Evolutionary conservation across 108 stramenopile species (phyloP), one percentile per base, ranked within the genome.

Genomic region (Pseudonitzschia pungens): DNA sequence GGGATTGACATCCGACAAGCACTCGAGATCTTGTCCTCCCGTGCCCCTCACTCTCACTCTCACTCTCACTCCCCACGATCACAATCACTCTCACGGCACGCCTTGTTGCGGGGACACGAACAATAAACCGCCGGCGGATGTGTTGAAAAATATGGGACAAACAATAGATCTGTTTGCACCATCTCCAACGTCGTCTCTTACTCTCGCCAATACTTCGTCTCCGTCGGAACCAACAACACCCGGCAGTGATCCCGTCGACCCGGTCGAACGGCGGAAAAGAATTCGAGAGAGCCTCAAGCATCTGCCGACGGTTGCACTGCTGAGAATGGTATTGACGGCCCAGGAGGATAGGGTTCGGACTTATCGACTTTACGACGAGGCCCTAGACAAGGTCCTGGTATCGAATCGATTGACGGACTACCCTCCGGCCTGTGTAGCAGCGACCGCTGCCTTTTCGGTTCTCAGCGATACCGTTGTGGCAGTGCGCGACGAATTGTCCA

Each of bases 361-460:
- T 1, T 93, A 93, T 75, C 72, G 74, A 41, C 54, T 44, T 1
- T 92, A 71, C 68, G 84, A 88, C 42, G 63, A 74, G 27, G 86
- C 86, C n/a, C 54, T 95, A 5, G 74, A 77, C 1, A 73, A 48
- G 24, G 84, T 92, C 16, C 66, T 95, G 45, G 18, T 69, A 41
- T 85, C 85, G 14, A 83, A 85, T 27, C 87, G 89, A 52, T 81
- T 92, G 44, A 81, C 88, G 20, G 26, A 55, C 0, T 95, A 95
- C 75, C 91, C 91, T 33, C 58, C 67, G 22, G 52, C 86, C 15
- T 87, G 86, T 71, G 81, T 89, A 4, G 69, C 80, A 73, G 86
- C 84, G 0, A 95, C 93, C 4, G 93, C 93, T 0, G 66, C 85
- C 18, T 95, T 95, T 70, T 74, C 91, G 0, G 89, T 95, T 18